Conservation (phyloP, 768 basidiomycete genomes). For the Serendipita sp. region DNA sequence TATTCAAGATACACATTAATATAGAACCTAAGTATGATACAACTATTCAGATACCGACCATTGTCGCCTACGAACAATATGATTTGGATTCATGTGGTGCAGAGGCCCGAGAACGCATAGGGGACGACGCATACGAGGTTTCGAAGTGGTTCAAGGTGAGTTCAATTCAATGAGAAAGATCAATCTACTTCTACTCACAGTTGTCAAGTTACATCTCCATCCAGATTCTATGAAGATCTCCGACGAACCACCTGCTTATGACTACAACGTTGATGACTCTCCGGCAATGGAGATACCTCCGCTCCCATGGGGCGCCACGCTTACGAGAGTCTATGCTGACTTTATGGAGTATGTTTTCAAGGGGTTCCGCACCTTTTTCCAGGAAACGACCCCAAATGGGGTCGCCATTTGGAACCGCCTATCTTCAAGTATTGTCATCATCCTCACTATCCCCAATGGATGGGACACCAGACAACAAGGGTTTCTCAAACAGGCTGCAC, state of each 20-base stretch:
- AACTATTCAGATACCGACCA: neutral
- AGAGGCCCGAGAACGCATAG: slow-evolving; percentile 2
- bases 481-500: neutral
- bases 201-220: slow-evolving; percentile 4
- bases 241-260: neutral
- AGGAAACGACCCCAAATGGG: neutral
- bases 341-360: slow-evolving; percentile 4
- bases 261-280: neutral
- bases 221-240: slow-evolving; percentile 5
- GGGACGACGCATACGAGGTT: neutral
- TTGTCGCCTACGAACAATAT: slow-evolving; percentile 1
- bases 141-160: slow-evolving; percentile 7
- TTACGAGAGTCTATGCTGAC: slow-evolving; percentile 8
- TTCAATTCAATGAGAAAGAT: neutral
- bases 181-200: neutral
- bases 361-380: neutral
- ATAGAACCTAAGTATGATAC: neutral
- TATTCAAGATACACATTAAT: neutral
- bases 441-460: slow-evolving; percentile 13
- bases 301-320: neutral
- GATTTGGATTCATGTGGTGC: neutral
- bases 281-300: neutral
- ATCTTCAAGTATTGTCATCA: slow-evolving; percentile 20
- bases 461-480: slow-evolving; percentile 3
- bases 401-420: slow-evolving; percentile 5